A percentile compares a stretch with the other conserved stretches of the same genome.
Evolutionary conservation across 2,329 filamentous ascomycete genomes (phyloP).

Genomic region (Teratosphaeria destructans): DNA sequence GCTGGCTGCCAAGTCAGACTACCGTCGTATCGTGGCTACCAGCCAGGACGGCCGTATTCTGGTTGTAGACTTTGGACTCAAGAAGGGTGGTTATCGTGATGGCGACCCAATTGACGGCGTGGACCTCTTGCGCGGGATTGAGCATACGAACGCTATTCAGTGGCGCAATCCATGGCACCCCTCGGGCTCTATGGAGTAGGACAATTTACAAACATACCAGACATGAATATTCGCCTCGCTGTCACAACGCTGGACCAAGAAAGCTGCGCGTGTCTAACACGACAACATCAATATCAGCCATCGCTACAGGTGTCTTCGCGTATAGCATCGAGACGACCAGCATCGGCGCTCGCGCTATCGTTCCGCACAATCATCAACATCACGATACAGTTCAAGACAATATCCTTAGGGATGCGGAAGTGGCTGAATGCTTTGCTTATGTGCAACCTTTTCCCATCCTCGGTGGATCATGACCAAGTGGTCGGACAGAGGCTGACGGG

Average conservation of each 20-base stretch:
- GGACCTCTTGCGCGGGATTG: constrained; percentile 7
- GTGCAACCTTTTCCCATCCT: background rate
- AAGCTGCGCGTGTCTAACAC: background rate
- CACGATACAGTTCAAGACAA: background rate
- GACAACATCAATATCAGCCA: background rate
- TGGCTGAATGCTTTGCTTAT: background rate
- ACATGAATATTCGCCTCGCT: background rate
- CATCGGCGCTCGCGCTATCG: background rate
- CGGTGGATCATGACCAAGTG: background rate
- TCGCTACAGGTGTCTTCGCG: background rate
- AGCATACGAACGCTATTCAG: constrained; percentile 7
- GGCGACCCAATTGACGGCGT: constrained; percentile 8
- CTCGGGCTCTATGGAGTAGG: background rate
- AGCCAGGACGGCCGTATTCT: constrained; percentile 88
- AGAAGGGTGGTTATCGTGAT: constrained; percentile 9
- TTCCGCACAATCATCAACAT: background rate
- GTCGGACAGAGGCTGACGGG: background rate
- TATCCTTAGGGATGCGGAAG: background rate
- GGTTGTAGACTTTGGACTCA: constrained; percentile 75
- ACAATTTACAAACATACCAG: background rate
- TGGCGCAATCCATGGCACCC: constrained; percentile 7
- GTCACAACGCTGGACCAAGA: background rate
- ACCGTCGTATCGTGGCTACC: constrained; percentile 85
- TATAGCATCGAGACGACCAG: background rate
- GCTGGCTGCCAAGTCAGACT: constrained; percentile 88